A percentile compares a stretch with the other conserved stretches of the same genome.
Conservation (phyloP, 305 asterid species). For the Solanum chacoense region DNA sequence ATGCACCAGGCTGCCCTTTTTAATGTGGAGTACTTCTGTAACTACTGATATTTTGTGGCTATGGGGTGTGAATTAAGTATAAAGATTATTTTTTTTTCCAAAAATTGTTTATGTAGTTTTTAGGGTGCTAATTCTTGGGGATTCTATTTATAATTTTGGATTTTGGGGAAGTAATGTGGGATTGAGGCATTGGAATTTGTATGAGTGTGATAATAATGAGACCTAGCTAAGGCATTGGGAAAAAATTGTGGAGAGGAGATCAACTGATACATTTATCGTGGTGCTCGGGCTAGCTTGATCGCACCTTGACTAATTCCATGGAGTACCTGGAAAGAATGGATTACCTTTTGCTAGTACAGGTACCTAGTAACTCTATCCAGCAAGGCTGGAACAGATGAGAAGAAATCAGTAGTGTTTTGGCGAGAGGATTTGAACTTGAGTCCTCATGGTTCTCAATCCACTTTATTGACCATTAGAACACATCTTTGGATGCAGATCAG, state of each 20-base stretch:
- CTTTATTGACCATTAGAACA: background rate
- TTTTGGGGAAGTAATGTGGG: background rate
- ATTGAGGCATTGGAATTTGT: background rate
- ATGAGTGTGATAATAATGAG: background rate
- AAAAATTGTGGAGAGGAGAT: background rate
- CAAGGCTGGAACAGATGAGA: background rate
- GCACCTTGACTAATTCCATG: background rate
- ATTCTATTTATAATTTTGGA: background rate
- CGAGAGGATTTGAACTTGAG: background rate
- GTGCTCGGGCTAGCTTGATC: background rate
- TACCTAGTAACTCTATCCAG: background rate
- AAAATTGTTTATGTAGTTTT: background rate
- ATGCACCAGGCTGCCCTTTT: background rate
- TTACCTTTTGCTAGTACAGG: background rate
- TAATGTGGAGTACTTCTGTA: background rate
- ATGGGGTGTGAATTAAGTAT: background rate
- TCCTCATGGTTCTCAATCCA: background rate
- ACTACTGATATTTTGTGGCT: background rate
- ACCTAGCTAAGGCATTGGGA: background rate
- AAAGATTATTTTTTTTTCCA: background rate
- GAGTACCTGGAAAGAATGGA: background rate
- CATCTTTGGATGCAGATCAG: background rate
- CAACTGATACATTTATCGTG: background rate
- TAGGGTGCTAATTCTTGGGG: background rate
- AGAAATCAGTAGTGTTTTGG: background rate